Evolutionary conservation across 805 yeast species (phyloP), one percentile per base, ranked within the genome.

Genomic region (Barnettozyma pratensis): DNA sequence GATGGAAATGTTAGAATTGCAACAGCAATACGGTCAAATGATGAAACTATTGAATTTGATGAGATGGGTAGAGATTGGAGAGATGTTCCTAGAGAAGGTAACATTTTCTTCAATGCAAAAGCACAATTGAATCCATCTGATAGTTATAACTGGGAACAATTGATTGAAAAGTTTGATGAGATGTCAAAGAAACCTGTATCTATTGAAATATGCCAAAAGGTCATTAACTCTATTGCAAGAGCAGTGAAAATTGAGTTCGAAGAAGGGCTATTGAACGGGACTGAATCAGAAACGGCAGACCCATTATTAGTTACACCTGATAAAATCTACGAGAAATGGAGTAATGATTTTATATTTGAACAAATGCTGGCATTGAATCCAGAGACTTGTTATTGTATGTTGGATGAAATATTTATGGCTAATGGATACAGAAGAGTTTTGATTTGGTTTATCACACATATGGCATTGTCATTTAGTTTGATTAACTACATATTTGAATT

Each of bases 371-470:
- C 70, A 27, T 65, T 68, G 47, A 81, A 83, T 58, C 79, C 79
- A 5, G 67, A 72, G 9, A 65, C 81, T 4, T 75, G 82, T 0
- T 76, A 79, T 60, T 68, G 75, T 14, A 67, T 84, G 45, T 67
- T 84, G 60, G 90, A 84, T 63, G 92, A 86, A 63, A 67, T 86
- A 72, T 67, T 85, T 46, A 83, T 85, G 87, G 77, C 81, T 45
- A 67, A 69, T 48, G 89, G 89, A 0, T 76, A 73, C 54, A 72
- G 91, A 55, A 64, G 88, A 31, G 77, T 77, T 0, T 59, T 84
- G 11, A 80, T 85, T 39, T 83, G 88, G 87, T 80, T 77, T 52
- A 62, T 85, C 25, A 81, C 89, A 1, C 87, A 81, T 60, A 63
- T 80, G 56, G 77, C 80, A 45, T 62, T 82, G 19, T 78, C 78